Evolutionary conservation across 805 yeast species (phyloP).

Genomic region (Yamadazyma olivae): DNA sequence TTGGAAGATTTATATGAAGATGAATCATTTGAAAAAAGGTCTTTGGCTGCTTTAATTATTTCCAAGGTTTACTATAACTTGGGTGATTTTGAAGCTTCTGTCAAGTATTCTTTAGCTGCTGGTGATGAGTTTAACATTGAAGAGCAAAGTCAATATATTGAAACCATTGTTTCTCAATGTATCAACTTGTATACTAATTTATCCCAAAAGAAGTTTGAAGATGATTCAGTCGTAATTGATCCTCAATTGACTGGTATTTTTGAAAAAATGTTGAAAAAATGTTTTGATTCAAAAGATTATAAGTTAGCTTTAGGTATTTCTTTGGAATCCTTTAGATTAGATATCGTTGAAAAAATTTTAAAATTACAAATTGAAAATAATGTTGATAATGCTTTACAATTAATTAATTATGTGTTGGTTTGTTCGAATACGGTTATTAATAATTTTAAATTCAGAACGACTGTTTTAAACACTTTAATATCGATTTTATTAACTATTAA

Average conservation of each 20-base stretch:
- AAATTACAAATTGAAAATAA: slow-evolving; percentile 41
- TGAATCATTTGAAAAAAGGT: slow-evolving; percentile 66
- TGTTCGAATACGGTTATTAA: slow-evolving; percentile 67
- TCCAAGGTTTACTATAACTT: slow-evolving; percentile 88
- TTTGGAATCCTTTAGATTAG: slow-evolving; percentile 82
- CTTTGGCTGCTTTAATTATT: slow-evolving; percentile 86
- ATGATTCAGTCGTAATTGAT: slow-evolving; percentile 42
- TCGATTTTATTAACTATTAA: slow-evolving; percentile 52
- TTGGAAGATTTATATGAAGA: slow-evolving; percentile 93
- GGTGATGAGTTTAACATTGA: slow-evolving; percentile 74
- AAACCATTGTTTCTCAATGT: slow-evolving; percentile 92
- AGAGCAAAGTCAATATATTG: slow-evolving; percentile 80
- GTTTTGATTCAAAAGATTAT: slow-evolving; percentile 67
- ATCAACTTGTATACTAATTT: slow-evolving; percentile 74
- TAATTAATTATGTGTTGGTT: slow-evolving; percentile 72
- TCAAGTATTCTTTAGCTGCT: slow-evolving; percentile 82
- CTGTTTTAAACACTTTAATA: slow-evolving; percentile 62
- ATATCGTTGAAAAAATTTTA: slow-evolving; percentile 65
- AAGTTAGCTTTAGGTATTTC: slow-evolving; percentile 88
- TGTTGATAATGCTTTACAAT: slow-evolving; percentile 46
- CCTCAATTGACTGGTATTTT: slow-evolving; percentile 65
- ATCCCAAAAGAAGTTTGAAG: slow-evolving; percentile 46
- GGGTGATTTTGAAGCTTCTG: slow-evolving; percentile 91
- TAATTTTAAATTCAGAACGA: slow-evolving; percentile 62
- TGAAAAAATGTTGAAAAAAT: slow-evolving; percentile 82